Base-by-base conservation (phyloP, 2,329 filamentous ascomycete genomes). In the Calonectria multiphialidica region DNA sequence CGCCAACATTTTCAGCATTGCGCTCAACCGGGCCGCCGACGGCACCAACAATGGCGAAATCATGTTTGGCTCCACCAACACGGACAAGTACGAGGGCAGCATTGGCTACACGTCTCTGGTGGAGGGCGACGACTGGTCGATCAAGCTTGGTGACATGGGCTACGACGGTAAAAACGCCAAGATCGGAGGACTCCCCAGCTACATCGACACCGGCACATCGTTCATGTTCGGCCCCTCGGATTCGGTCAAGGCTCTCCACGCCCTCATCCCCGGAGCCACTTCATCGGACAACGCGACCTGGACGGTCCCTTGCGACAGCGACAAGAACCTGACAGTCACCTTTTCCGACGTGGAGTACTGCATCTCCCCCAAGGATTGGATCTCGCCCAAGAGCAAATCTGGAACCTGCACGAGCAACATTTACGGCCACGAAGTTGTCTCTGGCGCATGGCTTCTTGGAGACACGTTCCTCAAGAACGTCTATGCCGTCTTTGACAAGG, bases 391-490 rank as follows among this genome's bases (percentile, higher is more conserved):
- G 28, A 79, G 86, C 66, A 78, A 77, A 62, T 79, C 84, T n/a
- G 87, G 86, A 33, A 82, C 82, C 33, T 93, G 91, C 80, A 88
- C 90, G 21, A 96, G 94, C 81, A 95, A 94, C 77, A 90, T 98
- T 42, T 92, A 95, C 66, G 94, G 93, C 2, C 88, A 91, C 30
- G 89, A 93, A 80, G 90, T 94, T 16, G 92, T 95, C 57, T 84
- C 87, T 1, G 87, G 86, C 77, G 78, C 91, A 33, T 98, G 95
- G 95, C 87, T 98, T n/a, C 83, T 98, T 1, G 95, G 95, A 2
- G 95, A 95, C 76, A 90, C 93, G 1, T 98, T 98, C 78, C 84
- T 98, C 73, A 98, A 97, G 86, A 98, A 97, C 77, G 95, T 98
- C 18, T 98, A 98, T 81, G 88, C 91, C 1, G 92, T 97, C 28